Evolutionary conservation across 176 grass and related monocot genomes (phyloP).

Genomic region (Rhynchospora pubera): DNA sequence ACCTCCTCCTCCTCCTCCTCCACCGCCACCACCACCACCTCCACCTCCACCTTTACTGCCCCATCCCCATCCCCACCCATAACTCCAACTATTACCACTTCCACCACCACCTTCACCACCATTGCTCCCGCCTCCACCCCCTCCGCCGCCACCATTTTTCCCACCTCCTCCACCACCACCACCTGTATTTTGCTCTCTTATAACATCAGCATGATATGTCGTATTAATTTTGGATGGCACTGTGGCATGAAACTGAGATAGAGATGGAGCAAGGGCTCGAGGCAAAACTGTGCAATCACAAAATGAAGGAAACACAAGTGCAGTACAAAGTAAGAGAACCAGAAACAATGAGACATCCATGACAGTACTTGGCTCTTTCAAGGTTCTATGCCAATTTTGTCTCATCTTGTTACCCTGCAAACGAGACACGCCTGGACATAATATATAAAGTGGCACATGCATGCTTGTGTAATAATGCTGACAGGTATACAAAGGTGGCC

Average conservation of each 20-base stretch:
- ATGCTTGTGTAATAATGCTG: conserved; percentile 24
- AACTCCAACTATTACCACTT: conserved; percentile 3
- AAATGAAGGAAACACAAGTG: neutral
- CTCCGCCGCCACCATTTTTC: conserved; percentile 2
- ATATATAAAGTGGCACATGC: conserved; percentile 7
- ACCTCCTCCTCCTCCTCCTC: conserved; percentile 18
- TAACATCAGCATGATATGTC: neutral
- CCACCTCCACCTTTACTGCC: neutral
- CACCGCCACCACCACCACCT: neutral
- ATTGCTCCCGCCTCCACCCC: conserved; percentile 19
- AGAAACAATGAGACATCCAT: conserved; percentile 18
- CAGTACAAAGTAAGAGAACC: conserved; percentile 7
- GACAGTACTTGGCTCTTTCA: neutral
- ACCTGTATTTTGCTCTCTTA: neutral
- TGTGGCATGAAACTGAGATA: neutral
- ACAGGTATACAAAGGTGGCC: conserved; percentile 19
- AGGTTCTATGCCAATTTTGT: neutral
- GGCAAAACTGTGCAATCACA: neutral
- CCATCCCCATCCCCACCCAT: conserved; percentile 9
- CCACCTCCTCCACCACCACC: conserved; percentile 26
- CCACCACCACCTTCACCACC: conserved; percentile 28
- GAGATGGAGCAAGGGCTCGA: neutral
- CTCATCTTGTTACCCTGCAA: neutral
- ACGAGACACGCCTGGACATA: neutral
- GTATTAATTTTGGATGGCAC: neutral